phyloP scores from a whole-genome alignment of 1,284 basidiomycete genomes.

The Trichosporon ovoides region DNA sequence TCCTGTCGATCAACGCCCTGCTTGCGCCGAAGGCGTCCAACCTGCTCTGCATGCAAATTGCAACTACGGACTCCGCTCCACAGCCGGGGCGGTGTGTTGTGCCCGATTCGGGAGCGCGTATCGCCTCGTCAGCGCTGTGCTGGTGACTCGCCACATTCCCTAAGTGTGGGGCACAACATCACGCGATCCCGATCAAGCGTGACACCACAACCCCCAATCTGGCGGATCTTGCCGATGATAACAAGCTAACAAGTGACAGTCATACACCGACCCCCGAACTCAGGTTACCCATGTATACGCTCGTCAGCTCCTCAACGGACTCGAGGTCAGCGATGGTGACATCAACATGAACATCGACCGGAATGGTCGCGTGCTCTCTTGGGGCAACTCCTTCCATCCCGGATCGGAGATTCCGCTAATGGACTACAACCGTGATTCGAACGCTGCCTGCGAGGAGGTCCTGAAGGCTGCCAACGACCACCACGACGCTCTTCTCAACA shows the following conservation, averaged over 20 bases:
- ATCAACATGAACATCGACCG: constrained; percentile 76
- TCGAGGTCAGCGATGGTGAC: constrained; percentile 81
- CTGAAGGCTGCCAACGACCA: constrained; percentile 11
- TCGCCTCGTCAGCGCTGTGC: constrained; percentile 1
- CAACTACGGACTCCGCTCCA: not conserved
- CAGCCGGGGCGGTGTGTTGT: not conserved
- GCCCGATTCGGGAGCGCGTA: not conserved
- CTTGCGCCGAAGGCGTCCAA: not conserved
- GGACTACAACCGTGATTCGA: not conserved
- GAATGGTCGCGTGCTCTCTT: constrained; percentile 70
- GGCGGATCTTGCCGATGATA: not conserved
- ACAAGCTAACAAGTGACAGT: constrained; percentile 52
- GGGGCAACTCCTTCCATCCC: constrained; percentile 56
- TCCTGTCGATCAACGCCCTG: not conserved
- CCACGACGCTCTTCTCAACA: constrained; percentile 9
- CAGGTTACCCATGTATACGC: constrained; percentile 81
- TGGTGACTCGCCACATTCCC: not conserved
- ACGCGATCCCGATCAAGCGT: not conserved
- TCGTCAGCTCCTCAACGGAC: constrained; percentile 70
- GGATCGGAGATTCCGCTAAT: constrained; percentile 8
- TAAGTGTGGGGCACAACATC: not conserved
- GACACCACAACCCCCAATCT: not conserved
- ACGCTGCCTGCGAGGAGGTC: constrained; percentile 3
- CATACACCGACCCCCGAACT: constrained; percentile 75
- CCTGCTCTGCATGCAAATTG: not conserved